Evolutionary conservation across 2,329 filamentous ascomycete genomes (phyloP).

Genomic region (Arthrobotrys sinensis): DNA sequence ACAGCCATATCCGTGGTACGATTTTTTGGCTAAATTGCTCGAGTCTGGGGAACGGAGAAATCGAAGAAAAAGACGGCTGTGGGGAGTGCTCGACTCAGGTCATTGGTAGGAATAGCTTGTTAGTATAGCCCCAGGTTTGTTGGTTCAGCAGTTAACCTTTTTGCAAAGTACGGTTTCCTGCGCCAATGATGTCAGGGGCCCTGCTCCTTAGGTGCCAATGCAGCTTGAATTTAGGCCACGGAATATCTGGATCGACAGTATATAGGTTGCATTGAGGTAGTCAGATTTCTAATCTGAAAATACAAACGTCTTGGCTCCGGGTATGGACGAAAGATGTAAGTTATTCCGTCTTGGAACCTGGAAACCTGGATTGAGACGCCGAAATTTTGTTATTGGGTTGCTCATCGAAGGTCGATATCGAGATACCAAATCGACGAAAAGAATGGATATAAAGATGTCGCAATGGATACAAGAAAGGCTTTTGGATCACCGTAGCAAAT

Average conservation of each 20-base stretch:
- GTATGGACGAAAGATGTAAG: constrained; percentile 24
- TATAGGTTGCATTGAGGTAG: constrained; percentile 9
- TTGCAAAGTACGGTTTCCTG: background rate
- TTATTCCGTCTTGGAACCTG: constrained; percentile 50
- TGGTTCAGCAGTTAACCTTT: background rate
- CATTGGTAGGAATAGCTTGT: background rate
- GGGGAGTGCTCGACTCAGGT: background rate
- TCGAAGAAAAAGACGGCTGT: constrained; percentile 10
- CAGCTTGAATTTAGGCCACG: constrained; percentile 40
- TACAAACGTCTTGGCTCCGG: constrained; percentile 41
- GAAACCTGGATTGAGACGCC: background rate
- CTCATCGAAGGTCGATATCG: background rate
- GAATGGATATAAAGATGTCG: constrained; percentile 28
- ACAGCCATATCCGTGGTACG: constrained; percentile 37
- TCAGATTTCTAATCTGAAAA: background rate
- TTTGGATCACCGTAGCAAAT: background rate
- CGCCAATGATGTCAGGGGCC: constrained; percentile 22
- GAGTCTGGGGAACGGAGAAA: constrained; percentile 48
- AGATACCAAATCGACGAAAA: background rate
- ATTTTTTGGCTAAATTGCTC: constrained; percentile 42
- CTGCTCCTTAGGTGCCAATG: background rate
- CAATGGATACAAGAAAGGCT: background rate
- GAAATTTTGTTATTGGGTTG: constrained; percentile 1
- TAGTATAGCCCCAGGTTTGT: background rate
- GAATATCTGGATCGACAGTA: constrained; percentile 36